Evolutionary conservation across 257 asterid genomes (phyloP).

Genomic region (Fraxinus cuspidata): DNA sequence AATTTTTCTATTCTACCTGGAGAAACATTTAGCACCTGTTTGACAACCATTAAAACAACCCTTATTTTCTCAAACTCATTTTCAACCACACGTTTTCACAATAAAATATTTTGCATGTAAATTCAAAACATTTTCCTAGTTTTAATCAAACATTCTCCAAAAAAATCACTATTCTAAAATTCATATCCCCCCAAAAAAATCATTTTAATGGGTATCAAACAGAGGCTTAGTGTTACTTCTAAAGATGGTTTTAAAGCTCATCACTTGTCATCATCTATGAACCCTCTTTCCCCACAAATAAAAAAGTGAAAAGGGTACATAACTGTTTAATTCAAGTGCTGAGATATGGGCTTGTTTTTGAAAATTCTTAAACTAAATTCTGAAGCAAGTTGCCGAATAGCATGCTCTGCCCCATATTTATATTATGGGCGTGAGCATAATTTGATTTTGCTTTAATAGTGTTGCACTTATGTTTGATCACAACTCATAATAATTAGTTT

Average conservation of each 20-base stretch:
- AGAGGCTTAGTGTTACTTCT: neutral
- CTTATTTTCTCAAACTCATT: too few relatives aligned
- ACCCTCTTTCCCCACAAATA: neutral
- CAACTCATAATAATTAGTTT: neutral
- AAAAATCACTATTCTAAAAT: too few relatives aligned
- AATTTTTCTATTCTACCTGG: neutral
- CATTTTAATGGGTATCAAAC: too few relatives aligned
- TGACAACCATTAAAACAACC: too few relatives aligned
- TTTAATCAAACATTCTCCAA: too few relatives aligned
- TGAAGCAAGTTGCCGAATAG: neutral
- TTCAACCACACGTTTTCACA: too few relatives aligned
- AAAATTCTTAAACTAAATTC: neutral
- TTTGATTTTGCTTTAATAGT: neutral
- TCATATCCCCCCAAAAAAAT: too few relatives aligned
- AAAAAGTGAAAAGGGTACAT: neutral
- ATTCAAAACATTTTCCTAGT: too few relatives aligned
- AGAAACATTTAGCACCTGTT: neutral
- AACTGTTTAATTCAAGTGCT: conserved; percentile 4
- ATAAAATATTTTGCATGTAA: too few relatives aligned
- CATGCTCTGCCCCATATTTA: neutral
- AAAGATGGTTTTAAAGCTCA: neutral
- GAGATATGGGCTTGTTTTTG: neutral
- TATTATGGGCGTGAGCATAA: neutral
- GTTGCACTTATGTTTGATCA: neutral
- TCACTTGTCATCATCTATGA: neutral